Base-by-base conservation (phyloP, 2,329 filamentous ascomycete species). In the Aspergillus pseudotamarii region DNA sequence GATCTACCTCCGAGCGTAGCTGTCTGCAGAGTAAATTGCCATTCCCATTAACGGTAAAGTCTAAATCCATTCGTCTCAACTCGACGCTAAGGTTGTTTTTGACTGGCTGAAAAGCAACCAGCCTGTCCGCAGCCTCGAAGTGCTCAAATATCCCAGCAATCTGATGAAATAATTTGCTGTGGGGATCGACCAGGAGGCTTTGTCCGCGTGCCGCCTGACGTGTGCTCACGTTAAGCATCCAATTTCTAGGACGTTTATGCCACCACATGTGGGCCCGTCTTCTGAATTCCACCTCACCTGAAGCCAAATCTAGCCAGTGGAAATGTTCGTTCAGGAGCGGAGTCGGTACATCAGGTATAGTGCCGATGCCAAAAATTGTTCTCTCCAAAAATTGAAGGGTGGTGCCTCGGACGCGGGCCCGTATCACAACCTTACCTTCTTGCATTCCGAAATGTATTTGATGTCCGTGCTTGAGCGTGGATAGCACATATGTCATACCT, bases 1-100 rank as follows among this genome's bases (percentile, higher is more conserved):
- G 70, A 59, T 88, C 86, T 0, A 91, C 77, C 53, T 85, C 80
- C 0, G 83, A 77, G 0, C 74, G 71, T 0, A 89, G 78, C 64
- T 89, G 79, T 0, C 57, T 72, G n/a, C 80, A 88, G 12, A 81
- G 66, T 0, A 91, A 78, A 0, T 82, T 62, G 0, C 76, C 71
- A 0, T 69, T 64, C 0, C 11, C 0, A 57, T 85, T 86, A 0
- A 89, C 84, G 0, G 32, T 62, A 66, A 90, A 90, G 0, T 70
- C 74, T 0, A 90, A 71, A 55, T 88, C 81, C 1, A 88, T 69
- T 1, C 83, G 80, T 51, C 79, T 80, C 30, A 89, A 67, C 21
- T 88, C 82, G 0, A 88, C 80, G 0, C 67, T 71, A 0, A 88
- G 60, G 0, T 55, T 36, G 0, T 68, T 60, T 0, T 16, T 46